Conservation (phyloP, 1,284 basidiomycete genomes). For the Boletus sp. region DNA sequence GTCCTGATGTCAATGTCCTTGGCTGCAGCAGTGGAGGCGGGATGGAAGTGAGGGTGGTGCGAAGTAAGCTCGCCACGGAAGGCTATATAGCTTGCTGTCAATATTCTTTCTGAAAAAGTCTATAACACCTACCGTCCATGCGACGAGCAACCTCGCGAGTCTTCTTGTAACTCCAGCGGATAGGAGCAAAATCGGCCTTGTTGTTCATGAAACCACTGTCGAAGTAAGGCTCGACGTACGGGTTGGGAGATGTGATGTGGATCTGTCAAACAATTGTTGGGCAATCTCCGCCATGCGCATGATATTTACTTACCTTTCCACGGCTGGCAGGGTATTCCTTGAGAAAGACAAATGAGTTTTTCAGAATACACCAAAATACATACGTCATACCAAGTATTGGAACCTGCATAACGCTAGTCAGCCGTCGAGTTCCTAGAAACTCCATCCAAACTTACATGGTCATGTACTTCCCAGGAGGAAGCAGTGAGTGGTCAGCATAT, state of each 20-base stretch:
- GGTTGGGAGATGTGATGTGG: constrained; percentile 56
- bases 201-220: constrained; percentile 75
- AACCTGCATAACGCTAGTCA: constrained; percentile 33
- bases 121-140: constrained; percentile 52
- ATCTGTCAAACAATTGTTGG: constrained; percentile 39
- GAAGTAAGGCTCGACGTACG: constrained; percentile 61
- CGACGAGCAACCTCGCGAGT: constrained; percentile 67
- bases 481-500: constrained; percentile 64
- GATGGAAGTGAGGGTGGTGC: constrained; percentile 72
- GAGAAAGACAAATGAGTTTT: neutral
- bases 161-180: constrained; percentile 74
- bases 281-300: constrained; percentile 9
- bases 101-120: neutral
- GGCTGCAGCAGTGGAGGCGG: constrained; percentile 54
- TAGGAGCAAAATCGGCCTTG: constrained; percentile 72
- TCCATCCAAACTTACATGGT: constrained; percentile 44
- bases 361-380: neutral
- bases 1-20: constrained; percentile 66
- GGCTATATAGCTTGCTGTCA: constrained; percentile 35
- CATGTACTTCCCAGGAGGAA: constrained; percentile 68
- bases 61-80: constrained; percentile 69
- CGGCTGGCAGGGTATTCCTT: constrained; percentile 62
- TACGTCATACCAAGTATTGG: constrained; percentile 51
- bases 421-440: neutral
- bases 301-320: constrained; percentile 43